Percentiles rank a stretch among this genome's conserved stretches.
phyloP scores from a whole-genome alignment of 495 filamentous ascomycete species.

The Physcia stellaris region DNA sequence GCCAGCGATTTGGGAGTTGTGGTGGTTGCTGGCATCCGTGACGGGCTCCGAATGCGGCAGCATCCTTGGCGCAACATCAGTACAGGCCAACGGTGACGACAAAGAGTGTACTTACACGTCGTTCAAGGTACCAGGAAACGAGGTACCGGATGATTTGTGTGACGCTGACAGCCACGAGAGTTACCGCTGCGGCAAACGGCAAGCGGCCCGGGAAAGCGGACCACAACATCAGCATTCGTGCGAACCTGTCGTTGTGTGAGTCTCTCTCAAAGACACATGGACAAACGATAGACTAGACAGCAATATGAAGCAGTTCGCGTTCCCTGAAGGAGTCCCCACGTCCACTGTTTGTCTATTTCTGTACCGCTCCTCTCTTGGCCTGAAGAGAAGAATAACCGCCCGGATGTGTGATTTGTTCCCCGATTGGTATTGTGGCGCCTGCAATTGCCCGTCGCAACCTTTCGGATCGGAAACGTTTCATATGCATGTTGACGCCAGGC shows the following conservation, averaged over 20 bases:
- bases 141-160: background rate
- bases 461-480: too few species aligned
- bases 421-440: too few species aligned
- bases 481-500: too few species aligned
- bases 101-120: background rate
- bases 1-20: constrained; percentile 19
- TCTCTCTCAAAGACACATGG: background rate
- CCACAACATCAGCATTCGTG: too few species aligned
- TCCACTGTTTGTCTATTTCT: too few species aligned
- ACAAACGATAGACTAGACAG: background rate
- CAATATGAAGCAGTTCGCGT: background rate
- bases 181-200: background rate
- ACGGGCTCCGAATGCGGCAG: constrained; percentile 4
- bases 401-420: too few species aligned
- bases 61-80: background rate
- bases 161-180: background rate
- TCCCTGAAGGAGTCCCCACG: too few species aligned
- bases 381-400: too few species aligned
- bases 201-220: background rate
- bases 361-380: too few species aligned
- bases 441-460: too few species aligned
- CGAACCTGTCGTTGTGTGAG: too few species aligned
- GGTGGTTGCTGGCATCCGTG: constrained; percentile 21
- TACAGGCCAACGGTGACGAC: background rate
- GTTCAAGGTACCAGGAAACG: background rate